Percentiles rank a stretch among this genome's conserved stretches.
These are phyloP conservation scores for Verticillium klebahnii DNA, from an alignment of 2,329 filamentous ascomycete species.

Conservation along the genomic window DNA sequence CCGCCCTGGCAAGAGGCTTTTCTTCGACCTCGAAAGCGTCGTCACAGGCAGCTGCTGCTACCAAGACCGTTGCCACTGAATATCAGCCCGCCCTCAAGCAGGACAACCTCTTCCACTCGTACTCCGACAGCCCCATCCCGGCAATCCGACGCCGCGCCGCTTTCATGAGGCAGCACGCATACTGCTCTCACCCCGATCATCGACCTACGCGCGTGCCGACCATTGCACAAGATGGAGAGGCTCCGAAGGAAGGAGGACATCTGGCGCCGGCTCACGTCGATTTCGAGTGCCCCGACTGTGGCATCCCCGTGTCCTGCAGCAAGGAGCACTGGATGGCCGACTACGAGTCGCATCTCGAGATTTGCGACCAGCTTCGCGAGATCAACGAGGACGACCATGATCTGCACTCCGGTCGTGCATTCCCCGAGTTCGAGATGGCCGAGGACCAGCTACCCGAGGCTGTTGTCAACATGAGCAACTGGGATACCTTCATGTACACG, in stretches of 20 bases:
- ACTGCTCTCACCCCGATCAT: slow-evolving; percentile 88
- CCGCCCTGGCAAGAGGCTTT: slow-evolving; percentile 20
- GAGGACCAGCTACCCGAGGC: slow-evolving; percentile 87
- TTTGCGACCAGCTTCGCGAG: slow-evolving; percentile 86
- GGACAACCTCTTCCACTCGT: slow-evolving; percentile 90
- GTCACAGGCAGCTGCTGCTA: slow-evolving; percentile 21
- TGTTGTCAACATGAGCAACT: slow-evolving; percentile 94
- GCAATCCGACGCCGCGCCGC: slow-evolving; percentile 83
- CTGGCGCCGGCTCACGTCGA: slow-evolving; percentile 75
- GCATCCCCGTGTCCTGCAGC: slow-evolving; percentile 87
- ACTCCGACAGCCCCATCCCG: slow-evolving; percentile 81
- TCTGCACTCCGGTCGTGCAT: slow-evolving; percentile 81
- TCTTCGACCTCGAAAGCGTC: slow-evolving; percentile 20
- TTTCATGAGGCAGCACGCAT: slow-evolving; percentile 88
- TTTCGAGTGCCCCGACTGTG: slow-evolving; percentile 96
- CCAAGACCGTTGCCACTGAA: slow-evolving; percentile 12
- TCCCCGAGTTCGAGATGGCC: slow-evolving; percentile 91
- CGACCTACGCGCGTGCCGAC: slow-evolving; percentile 66
- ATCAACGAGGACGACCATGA: slow-evolving; percentile 99
- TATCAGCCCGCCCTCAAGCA: slow-evolving; percentile 44
- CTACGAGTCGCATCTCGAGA: slow-evolving; percentile 86
- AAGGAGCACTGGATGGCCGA: slow-evolving; percentile 95
- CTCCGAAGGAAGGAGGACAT: slow-evolving; percentile 27
- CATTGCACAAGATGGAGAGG: slow-evolving; percentile 46
- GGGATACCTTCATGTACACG: slow-evolving; percentile 95